Conservation (phyloP, 73 alveolate genomes). For the Uronychia binucleata region DNA sequence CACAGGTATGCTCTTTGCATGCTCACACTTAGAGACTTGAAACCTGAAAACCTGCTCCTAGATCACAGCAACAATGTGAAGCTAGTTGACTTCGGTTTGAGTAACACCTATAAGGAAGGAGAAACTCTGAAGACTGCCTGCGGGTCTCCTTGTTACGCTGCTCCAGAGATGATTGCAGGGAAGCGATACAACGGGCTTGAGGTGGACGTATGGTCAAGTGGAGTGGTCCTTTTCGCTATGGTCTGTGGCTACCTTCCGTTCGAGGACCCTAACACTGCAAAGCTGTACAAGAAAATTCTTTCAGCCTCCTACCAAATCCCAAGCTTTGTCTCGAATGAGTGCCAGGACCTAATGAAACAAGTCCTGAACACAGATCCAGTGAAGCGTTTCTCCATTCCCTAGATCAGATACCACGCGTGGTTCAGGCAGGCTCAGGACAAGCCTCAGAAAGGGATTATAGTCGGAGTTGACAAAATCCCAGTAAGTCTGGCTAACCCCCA, state of each 20-base stretch:
- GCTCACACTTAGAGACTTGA: slow-evolving; percentile 82
- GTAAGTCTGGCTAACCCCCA: slow-evolving; percentile 13
- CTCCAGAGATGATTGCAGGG: slow-evolving; percentile 59
- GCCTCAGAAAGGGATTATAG: slow-evolving; percentile 64
- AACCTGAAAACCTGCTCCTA: slow-evolving; percentile 95
- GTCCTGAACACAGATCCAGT: slow-evolving; percentile 77
- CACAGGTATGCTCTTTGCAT: slow-evolving; percentile 60
- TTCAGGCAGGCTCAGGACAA: slow-evolving; percentile 15
- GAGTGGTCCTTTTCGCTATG: slow-evolving; percentile 82
- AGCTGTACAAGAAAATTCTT: slow-evolving; percentile 72
- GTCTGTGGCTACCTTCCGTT: slow-evolving; percentile 84
- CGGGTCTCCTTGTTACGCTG: slow-evolving; percentile 51
- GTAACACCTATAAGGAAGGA: slow-evolving; percentile 19
- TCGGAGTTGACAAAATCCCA: slow-evolving; percentile 86
- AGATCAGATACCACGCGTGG: slow-evolving; percentile 90
- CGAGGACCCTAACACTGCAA: slow-evolving; percentile 78
- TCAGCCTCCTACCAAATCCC: background rate
- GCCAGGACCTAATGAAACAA: slow-evolving; percentile 70
- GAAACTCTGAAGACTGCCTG: slow-evolving; percentile 45
- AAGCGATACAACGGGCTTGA: slow-evolving; percentile 13
- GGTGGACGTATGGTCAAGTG: slow-evolving; percentile 35
- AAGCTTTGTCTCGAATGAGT: slow-evolving; percentile 64
- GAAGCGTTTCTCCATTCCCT: slow-evolving; percentile 77
- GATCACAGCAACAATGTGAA: slow-evolving; percentile 75
- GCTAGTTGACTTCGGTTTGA: slow-evolving; percentile 39